Conservation (phyloP, 148 eudicot species). For the Camellia japonica region DNA sequence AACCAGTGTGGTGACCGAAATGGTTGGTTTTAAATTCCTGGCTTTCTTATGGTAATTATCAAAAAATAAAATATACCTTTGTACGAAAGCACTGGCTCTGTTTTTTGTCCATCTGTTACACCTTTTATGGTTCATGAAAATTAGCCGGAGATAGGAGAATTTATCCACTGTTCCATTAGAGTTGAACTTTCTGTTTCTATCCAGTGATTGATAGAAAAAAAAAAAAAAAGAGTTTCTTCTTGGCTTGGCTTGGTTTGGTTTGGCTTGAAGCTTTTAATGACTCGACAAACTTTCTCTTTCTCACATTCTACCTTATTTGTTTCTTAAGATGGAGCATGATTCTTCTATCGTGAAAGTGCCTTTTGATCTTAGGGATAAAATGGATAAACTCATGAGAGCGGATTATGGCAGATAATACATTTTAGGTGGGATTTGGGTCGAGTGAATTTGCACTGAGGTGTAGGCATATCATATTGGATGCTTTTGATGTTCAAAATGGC, state of each 20-base stretch:
- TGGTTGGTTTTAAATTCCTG: conserved; percentile 2
- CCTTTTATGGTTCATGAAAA: neutral
- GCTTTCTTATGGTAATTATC: neutral
- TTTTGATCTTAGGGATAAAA: no score
- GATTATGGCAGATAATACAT: no score
- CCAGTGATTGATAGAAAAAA: neutral
- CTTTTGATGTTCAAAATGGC: no score
- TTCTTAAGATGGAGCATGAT: no score
- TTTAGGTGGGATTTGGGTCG: no score
- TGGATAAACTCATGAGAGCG: no score
- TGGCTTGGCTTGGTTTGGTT: no score
- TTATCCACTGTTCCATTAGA: neutral
- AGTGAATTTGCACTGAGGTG: no score
- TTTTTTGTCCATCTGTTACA: conserved; percentile 1
- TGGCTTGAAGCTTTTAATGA: neutral
- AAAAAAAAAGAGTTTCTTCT: neutral
- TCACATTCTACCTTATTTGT: neutral
- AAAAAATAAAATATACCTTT: neutral
- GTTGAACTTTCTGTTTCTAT: neutral
- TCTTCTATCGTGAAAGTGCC: no score
- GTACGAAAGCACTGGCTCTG: neutral
- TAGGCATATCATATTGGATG: no score
- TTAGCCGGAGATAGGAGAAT: neutral
- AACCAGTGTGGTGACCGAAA: neutral
- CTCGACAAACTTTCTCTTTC: neutral